Percentiles rank a stretch among this genome's conserved stretches.
These are phyloP conservation scores for Hebeloma cylindrosporum DNA, from an alignment of 768 basidiomycete genomes.

Conservation along the genomic window DNA sequence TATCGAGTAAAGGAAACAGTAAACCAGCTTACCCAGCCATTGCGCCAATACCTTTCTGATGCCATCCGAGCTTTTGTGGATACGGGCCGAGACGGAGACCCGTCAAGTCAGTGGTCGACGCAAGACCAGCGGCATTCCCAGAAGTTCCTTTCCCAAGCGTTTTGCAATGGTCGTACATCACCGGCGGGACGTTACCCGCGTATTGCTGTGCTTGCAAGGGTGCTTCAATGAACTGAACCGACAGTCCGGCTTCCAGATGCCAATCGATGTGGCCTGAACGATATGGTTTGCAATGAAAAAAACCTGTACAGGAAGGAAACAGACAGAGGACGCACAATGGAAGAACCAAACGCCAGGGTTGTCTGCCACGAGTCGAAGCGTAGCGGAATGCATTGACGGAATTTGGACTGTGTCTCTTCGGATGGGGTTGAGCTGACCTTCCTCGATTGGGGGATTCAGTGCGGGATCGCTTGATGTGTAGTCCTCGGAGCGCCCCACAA, in stretches of 20 bases:
- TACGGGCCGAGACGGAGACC: conserved; percentile 71
- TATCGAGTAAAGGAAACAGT: not conserved
- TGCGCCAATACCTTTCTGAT: conserved; percentile 68
- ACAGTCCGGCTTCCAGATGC: conserved; percentile 85
- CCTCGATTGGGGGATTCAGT: conserved; percentile 78
- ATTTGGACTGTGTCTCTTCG: conserved; percentile 89
- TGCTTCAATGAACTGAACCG: conserved; percentile 81
- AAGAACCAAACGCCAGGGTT: conserved; percentile 93
- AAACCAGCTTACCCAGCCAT: conserved; percentile 59
- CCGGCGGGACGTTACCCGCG: conserved; percentile 50
- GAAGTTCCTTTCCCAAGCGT: conserved; percentile 54
- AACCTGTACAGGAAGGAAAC: not conserved
- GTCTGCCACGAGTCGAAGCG: conserved; percentile 79
- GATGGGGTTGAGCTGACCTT: conserved; percentile 84
- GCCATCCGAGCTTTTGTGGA: conserved; percentile 73
- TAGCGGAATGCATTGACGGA: conserved; percentile 63
- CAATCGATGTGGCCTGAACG: conserved; percentile 89
- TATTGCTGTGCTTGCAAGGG: conserved; percentile 67
- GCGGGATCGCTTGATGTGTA: conserved; percentile 71
- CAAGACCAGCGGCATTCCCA: conserved; percentile 89
- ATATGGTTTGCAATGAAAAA: not conserved
- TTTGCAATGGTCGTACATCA: conserved; percentile 71
- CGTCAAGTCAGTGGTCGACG: conserved; percentile 63
- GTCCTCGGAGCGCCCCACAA: conserved; percentile 71
- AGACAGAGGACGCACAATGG: conserved; percentile 55